These are phyloP conservation scores for Neostapfia colusana DNA, from an alignment of 176 grass and related monocot genomes.

Conservation along the genomic window DNA sequence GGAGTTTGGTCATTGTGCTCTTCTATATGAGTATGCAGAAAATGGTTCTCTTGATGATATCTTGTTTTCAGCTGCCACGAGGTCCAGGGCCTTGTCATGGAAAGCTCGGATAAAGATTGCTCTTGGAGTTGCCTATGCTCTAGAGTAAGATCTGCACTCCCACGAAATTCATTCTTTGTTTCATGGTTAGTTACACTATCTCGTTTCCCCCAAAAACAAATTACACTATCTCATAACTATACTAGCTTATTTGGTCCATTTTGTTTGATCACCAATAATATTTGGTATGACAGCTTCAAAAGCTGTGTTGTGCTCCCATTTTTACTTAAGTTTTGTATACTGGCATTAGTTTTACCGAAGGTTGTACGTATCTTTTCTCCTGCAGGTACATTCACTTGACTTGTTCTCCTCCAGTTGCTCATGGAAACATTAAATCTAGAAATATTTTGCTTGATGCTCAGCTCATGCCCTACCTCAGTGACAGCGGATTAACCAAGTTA, in stretches of 20 bases:
- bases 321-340: slow-evolving; percentile 5
- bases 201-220: not conserved
- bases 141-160: slow-evolving; percentile 59
- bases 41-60: slow-evolving; percentile 83
- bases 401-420: slow-evolving; percentile 78
- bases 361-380: slow-evolving; percentile 24
- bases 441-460: slow-evolving; percentile 97
- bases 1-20: slow-evolving; percentile 66
- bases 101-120: slow-evolving; percentile 88
- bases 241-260: slow-evolving; percentile 13
- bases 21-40: slow-evolving; percentile 78
- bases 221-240: slow-evolving; percentile 10
- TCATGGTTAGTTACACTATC: slow-evolving; percentile 23
- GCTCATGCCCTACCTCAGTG: slow-evolving; percentile 82
- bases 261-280: not conserved
- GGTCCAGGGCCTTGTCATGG: slow-evolving; percentile 74
- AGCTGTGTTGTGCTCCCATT: not conserved
- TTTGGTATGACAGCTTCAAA: not conserved
- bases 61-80: slow-evolving; percentile 62
- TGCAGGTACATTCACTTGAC: slow-evolving; percentile 81
- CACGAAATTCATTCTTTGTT: slow-evolving; percentile 15
- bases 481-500: slow-evolving; percentile 70
- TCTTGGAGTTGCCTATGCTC: slow-evolving; percentile 84
- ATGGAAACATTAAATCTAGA: slow-evolving; percentile 88
- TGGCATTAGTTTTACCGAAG: slow-evolving; percentile 4